These are phyloP conservation scores for Gracilaria caudata DNA, from an alignment of 23 red algal genomes.

Conservation along the genomic window DNA sequence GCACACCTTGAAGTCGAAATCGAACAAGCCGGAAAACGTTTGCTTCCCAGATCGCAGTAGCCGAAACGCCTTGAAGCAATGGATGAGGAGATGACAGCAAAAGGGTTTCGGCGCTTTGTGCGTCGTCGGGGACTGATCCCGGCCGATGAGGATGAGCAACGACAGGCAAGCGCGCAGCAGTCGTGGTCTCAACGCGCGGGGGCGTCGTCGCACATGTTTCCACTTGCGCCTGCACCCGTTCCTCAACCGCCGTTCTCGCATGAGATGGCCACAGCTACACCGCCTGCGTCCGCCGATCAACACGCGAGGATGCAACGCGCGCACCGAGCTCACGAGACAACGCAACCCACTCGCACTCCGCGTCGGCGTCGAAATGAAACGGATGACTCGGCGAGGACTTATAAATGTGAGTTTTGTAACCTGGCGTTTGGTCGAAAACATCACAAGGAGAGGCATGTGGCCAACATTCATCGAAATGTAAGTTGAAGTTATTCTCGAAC, in stretches of 20 bases:
- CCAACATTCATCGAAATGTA: constrained; percentile 72
- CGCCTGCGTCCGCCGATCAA: background rate
- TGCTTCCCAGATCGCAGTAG: no score
- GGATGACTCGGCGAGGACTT: constrained; percentile 31
- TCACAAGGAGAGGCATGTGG: constrained; percentile 77
- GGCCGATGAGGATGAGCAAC: constrained; percentile 12
- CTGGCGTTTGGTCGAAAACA: constrained; percentile 62
- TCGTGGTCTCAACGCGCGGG: background rate
- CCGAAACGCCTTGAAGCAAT: background rate
- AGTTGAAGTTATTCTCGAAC: constrained; percentile 12
- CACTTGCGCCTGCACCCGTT: background rate
- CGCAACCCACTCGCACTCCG: constrained; percentile 18
- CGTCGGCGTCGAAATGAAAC: constrained; percentile 34
- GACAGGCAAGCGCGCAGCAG: background rate
- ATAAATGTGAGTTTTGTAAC: constrained; percentile 59
- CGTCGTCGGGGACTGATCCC: constrained; percentile 26
- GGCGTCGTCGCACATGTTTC: background rate
- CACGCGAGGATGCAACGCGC: constrained; percentile 17
- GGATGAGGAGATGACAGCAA: constrained; percentile 54
- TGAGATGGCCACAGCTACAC: background rate
- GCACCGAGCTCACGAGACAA: background rate
- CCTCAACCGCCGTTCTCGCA: background rate
- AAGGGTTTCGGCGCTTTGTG: constrained; percentile 58
- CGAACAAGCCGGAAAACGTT: no score
- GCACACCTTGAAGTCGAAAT: no score